Base-by-base conservation (phyloP, 1,284 basidiomycete species). In the Ganoderma multipileum region DNA sequence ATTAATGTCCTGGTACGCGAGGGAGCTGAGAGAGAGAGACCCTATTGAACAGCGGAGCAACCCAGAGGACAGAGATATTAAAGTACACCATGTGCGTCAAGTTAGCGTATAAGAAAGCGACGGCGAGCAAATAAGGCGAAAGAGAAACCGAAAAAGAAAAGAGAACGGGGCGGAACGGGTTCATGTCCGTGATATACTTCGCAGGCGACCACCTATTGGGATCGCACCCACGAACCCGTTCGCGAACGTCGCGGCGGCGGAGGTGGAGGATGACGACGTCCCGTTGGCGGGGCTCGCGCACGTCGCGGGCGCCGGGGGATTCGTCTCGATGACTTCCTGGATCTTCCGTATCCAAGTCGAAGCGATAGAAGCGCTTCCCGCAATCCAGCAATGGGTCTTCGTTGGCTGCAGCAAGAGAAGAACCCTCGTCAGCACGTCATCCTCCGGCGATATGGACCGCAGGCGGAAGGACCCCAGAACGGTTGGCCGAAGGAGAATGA, bases 281-380 rank as follows among this genome's bases (percentile, higher is more conserved):
- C 65, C 62, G 20, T 61, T 64, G 16, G 47, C 44, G 36, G 38
- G 39, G 16, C 26, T 42, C 2, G 63, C 16, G 8, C 36, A 30
- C 44, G 47, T 12, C 41, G 57, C 52, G 3, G 71, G 44, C 2
- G 58, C 23, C 20, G 63, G 59, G 18, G 66, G 68, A 11, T 71
- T 68, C 36, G 71, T 68, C 39, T 76, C 74, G 50, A 82, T 64
- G 16, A 80, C 81, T 63, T 81, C 79, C 55, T 82, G 80, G 65
- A 91, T 86, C 74, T 86, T 87, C 39, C 85, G 79, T 33, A 86
- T 80, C 89, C 90, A 91, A 28, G 75, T 79, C 26, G 81, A 73
- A 52, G 85, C 80, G 66, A 81, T 67, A 23, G 75, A 69, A 26
- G 81, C 68, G 76, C 83, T 81, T 70, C 82, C 72, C 12, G 86